Conservation (phyloP, 352 stramenopile species). For the Phytophthora citrophthora region DNA sequence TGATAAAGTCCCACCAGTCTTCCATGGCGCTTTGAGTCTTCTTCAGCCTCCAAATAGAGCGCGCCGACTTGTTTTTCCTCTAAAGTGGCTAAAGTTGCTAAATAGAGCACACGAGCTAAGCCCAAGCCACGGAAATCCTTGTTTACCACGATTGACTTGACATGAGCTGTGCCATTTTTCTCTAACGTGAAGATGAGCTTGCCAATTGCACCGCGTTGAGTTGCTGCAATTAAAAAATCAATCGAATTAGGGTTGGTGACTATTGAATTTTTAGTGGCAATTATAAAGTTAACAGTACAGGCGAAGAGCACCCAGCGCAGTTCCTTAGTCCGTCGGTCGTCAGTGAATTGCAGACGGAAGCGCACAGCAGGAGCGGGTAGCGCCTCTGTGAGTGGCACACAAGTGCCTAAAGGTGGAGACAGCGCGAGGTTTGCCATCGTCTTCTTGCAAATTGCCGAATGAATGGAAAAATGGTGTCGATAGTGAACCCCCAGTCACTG, state of each 20-base stretch:
- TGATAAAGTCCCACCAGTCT: constrained; percentile 78
- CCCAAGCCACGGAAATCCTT: constrained; percentile 70
- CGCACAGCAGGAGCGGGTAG: constrained; percentile 40
- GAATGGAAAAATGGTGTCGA: neutral
- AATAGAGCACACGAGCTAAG: constrained; percentile 78
- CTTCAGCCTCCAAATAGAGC: constrained; percentile 69
- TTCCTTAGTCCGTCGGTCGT: constrained; percentile 72
- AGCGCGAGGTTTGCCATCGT: constrained; percentile 4
- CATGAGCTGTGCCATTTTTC: constrained; percentile 55
- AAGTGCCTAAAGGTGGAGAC: constrained; percentile 34
- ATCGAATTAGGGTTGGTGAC: constrained; percentile 3
- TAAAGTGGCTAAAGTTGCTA: constrained; percentile 75
- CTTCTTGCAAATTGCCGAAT: constrained; percentile 14
- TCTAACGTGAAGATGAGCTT: constrained; percentile 88
- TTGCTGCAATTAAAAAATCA: constrained; percentile 29
- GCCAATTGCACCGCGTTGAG: constrained; percentile 64
- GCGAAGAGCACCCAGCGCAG: constrained; percentile 87
- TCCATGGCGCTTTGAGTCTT: constrained; percentile 65
- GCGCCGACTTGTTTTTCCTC: constrained; percentile 56
- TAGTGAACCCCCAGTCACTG: constrained; percentile 18
- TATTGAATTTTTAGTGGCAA: neutral
- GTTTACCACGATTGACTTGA: constrained; percentile 83
- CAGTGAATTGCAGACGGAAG: constrained; percentile 79
- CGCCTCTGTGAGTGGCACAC: constrained; percentile 52
- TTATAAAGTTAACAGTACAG: constrained; percentile 26